A percentile compares a stretch with the other conserved stretches of the same genome.
These are phyloP conservation scores for Dactylorhiza incarnata DNA, from an alignment of 106 monocot species.

Conservation along the genomic window DNA sequence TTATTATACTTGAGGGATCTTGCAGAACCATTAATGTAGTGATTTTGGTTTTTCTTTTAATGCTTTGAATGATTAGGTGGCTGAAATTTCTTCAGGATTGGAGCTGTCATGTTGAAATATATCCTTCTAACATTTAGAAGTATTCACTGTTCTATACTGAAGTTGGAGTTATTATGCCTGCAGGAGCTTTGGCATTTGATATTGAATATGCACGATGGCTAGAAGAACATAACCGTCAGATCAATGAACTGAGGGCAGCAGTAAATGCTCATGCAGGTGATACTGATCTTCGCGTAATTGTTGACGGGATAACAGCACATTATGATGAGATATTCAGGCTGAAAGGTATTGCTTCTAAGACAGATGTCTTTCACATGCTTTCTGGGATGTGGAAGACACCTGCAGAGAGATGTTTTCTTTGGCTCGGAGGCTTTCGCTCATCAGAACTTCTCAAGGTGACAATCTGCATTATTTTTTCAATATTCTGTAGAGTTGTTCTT, in stretches of 20 bases:
- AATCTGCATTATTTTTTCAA: neutral
- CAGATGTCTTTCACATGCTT: constrained; percentile 70
- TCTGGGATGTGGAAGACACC: constrained; percentile 76
- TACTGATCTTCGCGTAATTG: constrained; percentile 45
- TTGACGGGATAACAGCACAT: constrained; percentile 40
- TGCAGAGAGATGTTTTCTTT: constrained; percentile 77
- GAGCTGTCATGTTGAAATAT: too few relatives aligned
- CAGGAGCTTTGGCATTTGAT: constrained; percentile 37
- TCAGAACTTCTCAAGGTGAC: constrained; percentile 72
- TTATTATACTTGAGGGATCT: too few relatives aligned
- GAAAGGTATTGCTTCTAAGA: constrained; percentile 28
- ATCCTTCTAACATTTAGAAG: too few relatives aligned
- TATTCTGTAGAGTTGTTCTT: too few relatives aligned
- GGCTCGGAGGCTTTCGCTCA: constrained; percentile 78
- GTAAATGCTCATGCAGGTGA: constrained; percentile 49
- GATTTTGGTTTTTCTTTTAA: too few relatives aligned
- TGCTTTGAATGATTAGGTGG: too few relatives aligned
- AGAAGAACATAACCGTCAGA: constrained; percentile 37
- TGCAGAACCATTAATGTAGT: too few relatives aligned
- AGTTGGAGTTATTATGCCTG: neutral
- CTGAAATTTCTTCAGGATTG: too few relatives aligned
- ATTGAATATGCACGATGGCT: constrained; percentile 48
- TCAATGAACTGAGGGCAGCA: constrained; percentile 32
- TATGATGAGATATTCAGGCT: constrained; percentile 45
- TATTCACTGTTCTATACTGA: too few relatives aligned